These are phyloP conservation scores for Sarocladium brachiariae DNA, from an alignment of 2,329 filamentous ascomycete species.

Conservation along the genomic window DNA sequence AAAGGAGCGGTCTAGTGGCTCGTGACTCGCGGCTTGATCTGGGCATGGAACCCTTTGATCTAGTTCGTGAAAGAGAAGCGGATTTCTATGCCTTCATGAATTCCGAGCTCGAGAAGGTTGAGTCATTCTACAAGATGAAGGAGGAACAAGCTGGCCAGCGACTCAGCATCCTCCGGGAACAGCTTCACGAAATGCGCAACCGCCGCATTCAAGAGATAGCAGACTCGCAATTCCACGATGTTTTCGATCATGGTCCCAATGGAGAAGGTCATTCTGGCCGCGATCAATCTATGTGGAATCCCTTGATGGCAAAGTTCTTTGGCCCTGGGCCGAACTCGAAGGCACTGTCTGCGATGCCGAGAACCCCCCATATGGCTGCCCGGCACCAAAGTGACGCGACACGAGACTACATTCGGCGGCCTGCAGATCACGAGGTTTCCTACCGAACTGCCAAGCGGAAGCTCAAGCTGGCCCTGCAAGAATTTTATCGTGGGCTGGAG, in stretches of 20 bases:
- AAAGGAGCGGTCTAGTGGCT: slow-evolving; percentile 11
- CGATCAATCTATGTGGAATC: slow-evolving; percentile 32
- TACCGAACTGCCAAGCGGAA: slow-evolving; percentile 87
- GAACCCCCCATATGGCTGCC: slow-evolving; percentile 37
- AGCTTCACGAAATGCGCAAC: slow-evolving; percentile 90
- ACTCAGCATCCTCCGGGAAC: slow-evolving; percentile 64
- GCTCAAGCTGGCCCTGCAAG: slow-evolving; percentile 82
- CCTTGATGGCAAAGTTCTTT: slow-evolving; percentile 47
- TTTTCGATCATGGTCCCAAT: slow-evolving; percentile 16
- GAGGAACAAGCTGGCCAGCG: slow-evolving; percentile 77
- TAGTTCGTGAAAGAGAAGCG: slow-evolving; percentile 66
- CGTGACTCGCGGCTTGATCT: slow-evolving; percentile 2
- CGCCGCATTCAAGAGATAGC: slow-evolving; percentile 67
- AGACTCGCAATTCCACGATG: slow-evolving; percentile 6
- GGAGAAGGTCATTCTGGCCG: neutral
- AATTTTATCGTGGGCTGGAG: slow-evolving; percentile 89
- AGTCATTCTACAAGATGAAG: slow-evolving; percentile 80
- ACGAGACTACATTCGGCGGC: slow-evolving; percentile 46
- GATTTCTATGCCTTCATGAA: slow-evolving; percentile 87
- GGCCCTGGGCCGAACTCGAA: slow-evolving; percentile 55
- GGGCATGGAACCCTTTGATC: slow-evolving; percentile 40
- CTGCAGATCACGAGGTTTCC: slow-evolving; percentile 52
- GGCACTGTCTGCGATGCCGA: slow-evolving; percentile 47
- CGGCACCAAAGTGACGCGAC: slow-evolving; percentile 24
- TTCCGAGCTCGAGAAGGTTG: slow-evolving; percentile 80